Conservation (phyloP, 306 rosid genomes). For the Mimosa pudica region DNA sequence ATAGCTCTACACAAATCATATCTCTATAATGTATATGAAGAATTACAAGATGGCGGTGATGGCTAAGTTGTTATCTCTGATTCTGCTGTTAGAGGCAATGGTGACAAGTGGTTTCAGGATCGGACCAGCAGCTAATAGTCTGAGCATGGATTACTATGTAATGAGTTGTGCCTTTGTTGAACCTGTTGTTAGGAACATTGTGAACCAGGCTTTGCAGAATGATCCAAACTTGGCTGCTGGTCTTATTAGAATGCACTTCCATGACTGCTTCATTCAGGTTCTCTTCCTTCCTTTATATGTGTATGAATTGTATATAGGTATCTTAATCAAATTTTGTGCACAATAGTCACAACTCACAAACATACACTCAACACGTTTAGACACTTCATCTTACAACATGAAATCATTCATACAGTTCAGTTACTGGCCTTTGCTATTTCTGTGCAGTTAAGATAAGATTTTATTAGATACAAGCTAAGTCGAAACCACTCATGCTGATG, state of each 20-base stretch:
- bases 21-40: constrained; percentile 19
- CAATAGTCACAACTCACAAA: background rate
- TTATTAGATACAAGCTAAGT: background rate
- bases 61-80: constrained; percentile 29
- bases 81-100: constrained; percentile 45
- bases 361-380: background rate
- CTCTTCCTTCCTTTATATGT: background rate
- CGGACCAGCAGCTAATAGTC: constrained; percentile 34
- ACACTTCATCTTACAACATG: background rate
- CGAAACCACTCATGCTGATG: background rate
- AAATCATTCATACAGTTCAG: too few relatives aligned
- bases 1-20: constrained; percentile 28
- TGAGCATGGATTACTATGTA: constrained; percentile 65
- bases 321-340: background rate
- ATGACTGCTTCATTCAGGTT: constrained; percentile 83
- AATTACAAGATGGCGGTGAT: constrained; percentile 32
- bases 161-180: constrained; percentile 71
- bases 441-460: background rate
- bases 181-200: constrained; percentile 55
- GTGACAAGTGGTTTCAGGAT: constrained; percentile 35
- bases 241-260: constrained; percentile 85
- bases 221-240: constrained; percentile 75
- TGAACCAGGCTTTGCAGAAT: constrained; percentile 56
- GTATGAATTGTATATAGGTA: background rate
- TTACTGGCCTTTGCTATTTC: background rate